Evolutionary conservation across 306 rosid species (phyloP).

Genomic region (Sechiopsis laciniata): DNA sequence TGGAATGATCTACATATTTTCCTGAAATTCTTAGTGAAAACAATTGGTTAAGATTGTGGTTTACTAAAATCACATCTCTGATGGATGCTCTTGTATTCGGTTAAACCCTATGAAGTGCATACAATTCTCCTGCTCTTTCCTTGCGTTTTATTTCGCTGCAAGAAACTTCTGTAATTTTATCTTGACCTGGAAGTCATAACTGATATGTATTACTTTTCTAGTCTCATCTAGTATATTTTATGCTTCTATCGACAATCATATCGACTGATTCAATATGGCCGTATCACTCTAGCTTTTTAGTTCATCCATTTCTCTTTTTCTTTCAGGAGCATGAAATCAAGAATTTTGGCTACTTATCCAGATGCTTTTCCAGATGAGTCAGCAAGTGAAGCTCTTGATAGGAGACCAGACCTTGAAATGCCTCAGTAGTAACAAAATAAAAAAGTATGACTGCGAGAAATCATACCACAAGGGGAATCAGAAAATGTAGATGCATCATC

Average conservation of each 20-base stretch:
- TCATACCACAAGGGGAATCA: neutral
- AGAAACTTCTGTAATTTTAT: neutral
- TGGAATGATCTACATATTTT: neutral
- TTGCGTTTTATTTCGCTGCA: neutral
- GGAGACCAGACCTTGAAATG: conserved; percentile 83
- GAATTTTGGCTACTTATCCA: conserved; percentile 63
- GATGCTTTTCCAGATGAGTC: conserved; percentile 73
- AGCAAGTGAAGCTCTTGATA: conserved; percentile 43
- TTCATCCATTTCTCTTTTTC: neutral
- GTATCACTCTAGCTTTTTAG: conserved; percentile 6
- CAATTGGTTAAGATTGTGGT: neutral
- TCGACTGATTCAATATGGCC: neutral
- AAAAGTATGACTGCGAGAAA: neutral
- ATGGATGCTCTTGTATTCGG: neutral
- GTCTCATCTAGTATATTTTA: neutral
- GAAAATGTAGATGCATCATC: conserved; percentile 10
- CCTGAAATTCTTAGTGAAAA: neutral
- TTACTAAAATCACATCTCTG: neutral
- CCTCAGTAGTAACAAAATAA: conserved; percentile 36
- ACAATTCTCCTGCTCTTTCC: neutral
- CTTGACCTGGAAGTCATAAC: neutral
- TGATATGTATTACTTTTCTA: neutral
- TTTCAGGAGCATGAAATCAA: conserved; percentile 75
- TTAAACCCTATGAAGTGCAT: neutral
- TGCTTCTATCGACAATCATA: neutral